Percentiles rank a stretch among this genome's conserved stretches.
Evolutionary conservation across 768 basidiomycete species (phyloP).

Genomic region (Cystofilobasidium ferigula): DNA sequence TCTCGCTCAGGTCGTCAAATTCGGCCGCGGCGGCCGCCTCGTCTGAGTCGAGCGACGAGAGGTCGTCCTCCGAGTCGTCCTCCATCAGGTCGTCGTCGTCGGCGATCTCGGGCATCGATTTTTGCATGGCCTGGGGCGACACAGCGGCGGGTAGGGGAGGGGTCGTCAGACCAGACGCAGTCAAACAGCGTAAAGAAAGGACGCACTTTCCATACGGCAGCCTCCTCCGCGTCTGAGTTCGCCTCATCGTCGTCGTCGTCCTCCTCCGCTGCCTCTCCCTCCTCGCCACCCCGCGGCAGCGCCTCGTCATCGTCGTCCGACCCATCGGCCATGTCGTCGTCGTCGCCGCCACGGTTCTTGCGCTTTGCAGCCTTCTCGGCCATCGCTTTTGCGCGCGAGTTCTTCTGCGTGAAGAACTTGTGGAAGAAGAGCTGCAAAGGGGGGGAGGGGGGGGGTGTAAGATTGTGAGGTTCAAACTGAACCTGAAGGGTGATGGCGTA

Average conservation of each 20-base stretch:
- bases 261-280: constrained; percentile 38
- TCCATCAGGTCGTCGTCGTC: constrained; percentile 39
- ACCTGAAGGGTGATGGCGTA: background rate
- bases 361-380: constrained; percentile 45
- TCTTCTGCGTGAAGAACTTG: constrained; percentile 69
- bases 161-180: background rate
- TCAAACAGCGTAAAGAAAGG: background rate
- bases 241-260: constrained; percentile 34
- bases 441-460: background rate
- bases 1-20: constrained; percentile 14
- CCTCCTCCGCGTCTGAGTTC: constrained; percentile 28
- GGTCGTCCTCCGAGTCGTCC: constrained; percentile 31
- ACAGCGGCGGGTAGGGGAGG: constrained; percentile 5
- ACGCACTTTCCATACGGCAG: constrained; percentile 77
- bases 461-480: constrained; percentile 16
- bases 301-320: constrained; percentile 28
- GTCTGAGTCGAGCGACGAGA: constrained; percentile 22
- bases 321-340: constrained; percentile 28
- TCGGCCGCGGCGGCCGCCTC: constrained; percentile 26
- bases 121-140: constrained; percentile 65
- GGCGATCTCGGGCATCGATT: constrained; percentile 57
- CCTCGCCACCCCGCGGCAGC: constrained; percentile 35
- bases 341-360: constrained; percentile 41
- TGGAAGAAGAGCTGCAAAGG: constrained; percentile 69
- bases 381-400: constrained; percentile 46